These are phyloP conservation scores for Trametes maxima DNA, from an alignment of 768 basidiomycete genomes.

Conservation along the genomic window DNA sequence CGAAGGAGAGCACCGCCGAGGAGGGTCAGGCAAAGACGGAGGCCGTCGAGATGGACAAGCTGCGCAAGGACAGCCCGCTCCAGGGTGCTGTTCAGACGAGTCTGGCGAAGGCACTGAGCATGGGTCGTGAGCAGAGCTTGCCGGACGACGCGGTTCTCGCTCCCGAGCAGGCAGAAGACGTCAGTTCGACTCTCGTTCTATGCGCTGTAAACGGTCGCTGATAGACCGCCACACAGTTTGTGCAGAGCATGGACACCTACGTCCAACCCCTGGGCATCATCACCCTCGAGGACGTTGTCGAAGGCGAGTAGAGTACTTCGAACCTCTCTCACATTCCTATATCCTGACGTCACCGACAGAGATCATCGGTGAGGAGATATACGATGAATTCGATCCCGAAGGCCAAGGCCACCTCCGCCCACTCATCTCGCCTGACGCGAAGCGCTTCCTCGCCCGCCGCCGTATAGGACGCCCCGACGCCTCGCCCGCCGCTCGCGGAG, in stretches of 20 bases:
- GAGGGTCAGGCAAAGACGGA: constrained; percentile 26
- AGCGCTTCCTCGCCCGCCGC: constrained; percentile 19
- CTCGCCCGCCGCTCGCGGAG: not conserved
- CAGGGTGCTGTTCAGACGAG: constrained; percentile 32
- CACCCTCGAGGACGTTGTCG: constrained; percentile 86
- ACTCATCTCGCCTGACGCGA: constrained; percentile 19
- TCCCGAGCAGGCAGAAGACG: constrained; percentile 67
- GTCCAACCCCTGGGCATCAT: constrained; percentile 85
- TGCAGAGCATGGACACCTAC: constrained; percentile 74
- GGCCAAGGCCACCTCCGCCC: constrained; percentile 39
- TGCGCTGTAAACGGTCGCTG: not conserved
- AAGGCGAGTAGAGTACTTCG: constrained; percentile 50
- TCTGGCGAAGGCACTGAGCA: constrained; percentile 27
- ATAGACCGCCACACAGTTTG: constrained; percentile 50
- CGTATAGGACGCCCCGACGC: constrained; percentile 6
- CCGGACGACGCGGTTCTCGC: constrained; percentile 80
- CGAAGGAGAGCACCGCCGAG: constrained; percentile 9
- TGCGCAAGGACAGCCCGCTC: constrained; percentile 28
- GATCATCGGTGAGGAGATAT: constrained; percentile 86
- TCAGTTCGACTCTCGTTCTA: constrained; percentile 34
- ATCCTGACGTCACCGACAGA: constrained; percentile 43
- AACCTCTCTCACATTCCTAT: not conserved
- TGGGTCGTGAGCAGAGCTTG: constrained; percentile 67
- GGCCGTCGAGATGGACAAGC: constrained; percentile 28
- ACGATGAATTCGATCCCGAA: constrained; percentile 83